Percentiles rank a stretch among this genome's conserved stretches.
These are phyloP conservation scores for Phytophthora citrophthora DNA, from an alignment of 352 stramenopile species.

Conservation along the genomic window DNA sequence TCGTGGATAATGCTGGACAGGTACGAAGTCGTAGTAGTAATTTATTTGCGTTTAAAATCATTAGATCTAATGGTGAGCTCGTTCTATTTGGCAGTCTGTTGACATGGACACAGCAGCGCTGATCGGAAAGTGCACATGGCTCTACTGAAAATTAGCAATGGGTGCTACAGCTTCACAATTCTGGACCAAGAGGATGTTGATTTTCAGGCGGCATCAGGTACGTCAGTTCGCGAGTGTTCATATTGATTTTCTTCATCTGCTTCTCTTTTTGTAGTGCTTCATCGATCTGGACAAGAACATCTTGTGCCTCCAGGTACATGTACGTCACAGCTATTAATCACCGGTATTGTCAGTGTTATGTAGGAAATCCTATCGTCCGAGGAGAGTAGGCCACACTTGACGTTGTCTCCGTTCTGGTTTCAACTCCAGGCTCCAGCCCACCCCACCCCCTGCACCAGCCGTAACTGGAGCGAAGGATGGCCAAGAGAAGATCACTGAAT, in stretches of 20 bases:
- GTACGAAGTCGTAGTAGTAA: slow-evolving; percentile 25
- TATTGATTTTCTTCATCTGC: slow-evolving; percentile 1
- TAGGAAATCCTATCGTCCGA: slow-evolving; percentile 79
- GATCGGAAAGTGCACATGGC: slow-evolving; percentile 95
- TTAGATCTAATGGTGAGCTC: slow-evolving; percentile 9
- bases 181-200: slow-evolving; percentile 95
- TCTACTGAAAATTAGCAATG: slow-evolving; percentile 88
- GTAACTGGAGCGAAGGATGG: slow-evolving; percentile 23
- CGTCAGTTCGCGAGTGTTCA: background rate
- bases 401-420: slow-evolving; percentile 28
- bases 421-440: background rate
- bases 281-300: slow-evolving; percentile 96
- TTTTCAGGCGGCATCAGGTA: too few species aligned
- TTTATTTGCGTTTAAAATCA: slow-evolving; percentile 21
- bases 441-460: slow-evolving; percentile 18
- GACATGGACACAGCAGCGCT: slow-evolving; percentile 97
- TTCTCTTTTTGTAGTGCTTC: slow-evolving; percentile 70
- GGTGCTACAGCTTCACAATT: slow-evolving; percentile 95
- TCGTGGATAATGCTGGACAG: slow-evolving; percentile 89
- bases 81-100: slow-evolving; percentile 66
- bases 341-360: background rate
- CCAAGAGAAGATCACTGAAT: slow-evolving; percentile 64
- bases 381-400: slow-evolving; percentile 35
- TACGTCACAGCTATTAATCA: slow-evolving; percentile 29
- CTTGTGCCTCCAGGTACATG: slow-evolving; percentile 87